A percentile compares a stretch with the other conserved stretches of the same genome.
Evolutionary conservation across 139 green algal genomes (phyloP).

Genomic region (Zygnema cylindricum): DNA sequence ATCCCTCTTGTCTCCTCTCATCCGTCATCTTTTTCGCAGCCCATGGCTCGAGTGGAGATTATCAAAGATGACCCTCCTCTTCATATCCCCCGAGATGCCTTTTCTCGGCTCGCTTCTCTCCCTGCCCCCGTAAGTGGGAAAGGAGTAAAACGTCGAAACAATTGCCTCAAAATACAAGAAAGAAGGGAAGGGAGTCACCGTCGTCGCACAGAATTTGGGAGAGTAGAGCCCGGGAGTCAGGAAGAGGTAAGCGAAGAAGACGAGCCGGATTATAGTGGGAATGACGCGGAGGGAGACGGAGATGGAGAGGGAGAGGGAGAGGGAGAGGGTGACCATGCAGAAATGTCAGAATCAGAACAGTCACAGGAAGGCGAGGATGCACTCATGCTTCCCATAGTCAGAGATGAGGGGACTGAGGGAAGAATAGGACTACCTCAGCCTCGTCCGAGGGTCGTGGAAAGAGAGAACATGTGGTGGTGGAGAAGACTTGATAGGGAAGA

Average conservation of each 20-base stretch:
- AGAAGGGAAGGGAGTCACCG: not conserved
- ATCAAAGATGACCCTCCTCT: conserved; percentile 41
- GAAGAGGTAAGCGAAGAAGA: not conserved
- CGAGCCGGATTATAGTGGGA: too few relatives aligned
- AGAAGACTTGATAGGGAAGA: not conserved
- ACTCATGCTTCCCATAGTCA: not conserved
- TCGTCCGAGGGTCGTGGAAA: not conserved
- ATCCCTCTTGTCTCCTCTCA: too few relatives aligned
- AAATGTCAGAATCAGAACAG: not conserved
- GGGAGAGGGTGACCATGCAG: not conserved
- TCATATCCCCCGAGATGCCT: conserved; percentile 27
- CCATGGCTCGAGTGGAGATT: conserved; percentile 48
- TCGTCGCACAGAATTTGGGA: not conserved
- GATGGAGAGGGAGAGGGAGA: not conserved
- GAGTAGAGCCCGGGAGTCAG: not conserved
- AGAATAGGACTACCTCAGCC: too few relatives aligned
- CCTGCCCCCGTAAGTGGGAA: conserved; percentile 28
- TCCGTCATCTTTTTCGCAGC: conserved; percentile 15
- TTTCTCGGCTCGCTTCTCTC: conserved; percentile 27
- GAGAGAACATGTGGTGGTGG: not conserved
- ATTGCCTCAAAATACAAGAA: not conserved
- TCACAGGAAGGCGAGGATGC: not conserved
- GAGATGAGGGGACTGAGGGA: not conserved
- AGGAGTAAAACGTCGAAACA: not conserved
- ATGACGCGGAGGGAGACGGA: not conserved